These are phyloP conservation scores for Brassica cretica DNA, from an alignment of 345 rosid species.

Conservation along the genomic window DNA sequence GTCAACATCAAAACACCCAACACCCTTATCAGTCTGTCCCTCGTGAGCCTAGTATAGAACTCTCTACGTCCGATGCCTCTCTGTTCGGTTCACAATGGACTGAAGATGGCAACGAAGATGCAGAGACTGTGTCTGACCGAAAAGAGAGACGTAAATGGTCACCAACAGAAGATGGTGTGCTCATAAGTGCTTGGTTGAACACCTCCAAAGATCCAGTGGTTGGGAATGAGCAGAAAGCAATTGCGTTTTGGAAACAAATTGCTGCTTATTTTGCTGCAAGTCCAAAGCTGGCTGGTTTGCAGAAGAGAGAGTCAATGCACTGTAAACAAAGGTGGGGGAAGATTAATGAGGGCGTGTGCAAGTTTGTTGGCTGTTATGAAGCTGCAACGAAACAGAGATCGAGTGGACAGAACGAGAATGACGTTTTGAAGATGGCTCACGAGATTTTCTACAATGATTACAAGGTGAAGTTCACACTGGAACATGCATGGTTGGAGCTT, in stretches of 20 bases:
- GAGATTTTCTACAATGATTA: neutral
- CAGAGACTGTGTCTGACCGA: neutral
- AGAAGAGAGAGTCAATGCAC: neutral
- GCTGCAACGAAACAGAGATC: neutral
- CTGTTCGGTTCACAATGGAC: neutral
- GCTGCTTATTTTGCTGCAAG: neutral
- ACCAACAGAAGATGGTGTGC: neutral
- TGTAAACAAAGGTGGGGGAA: neutral
- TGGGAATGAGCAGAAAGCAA: neutral
- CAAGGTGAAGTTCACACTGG: neutral
- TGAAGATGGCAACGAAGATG: neutral
- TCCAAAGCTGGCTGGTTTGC: neutral
- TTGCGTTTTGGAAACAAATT: neutral
- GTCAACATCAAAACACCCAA: neutral
- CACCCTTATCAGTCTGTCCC: neutral
- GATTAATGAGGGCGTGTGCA: neutral
- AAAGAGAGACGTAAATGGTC: neutral
- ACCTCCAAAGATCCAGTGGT: neutral
- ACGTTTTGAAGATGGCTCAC: neutral
- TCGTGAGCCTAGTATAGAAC: neutral
- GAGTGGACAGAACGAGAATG: neutral
- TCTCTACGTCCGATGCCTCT: neutral
- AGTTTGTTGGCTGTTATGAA: neutral
- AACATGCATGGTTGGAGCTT: no score
- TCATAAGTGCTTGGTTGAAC: neutral